Conservation (phyloP, 345 rosid species). For the Dipteronia sinensis region DNA sequence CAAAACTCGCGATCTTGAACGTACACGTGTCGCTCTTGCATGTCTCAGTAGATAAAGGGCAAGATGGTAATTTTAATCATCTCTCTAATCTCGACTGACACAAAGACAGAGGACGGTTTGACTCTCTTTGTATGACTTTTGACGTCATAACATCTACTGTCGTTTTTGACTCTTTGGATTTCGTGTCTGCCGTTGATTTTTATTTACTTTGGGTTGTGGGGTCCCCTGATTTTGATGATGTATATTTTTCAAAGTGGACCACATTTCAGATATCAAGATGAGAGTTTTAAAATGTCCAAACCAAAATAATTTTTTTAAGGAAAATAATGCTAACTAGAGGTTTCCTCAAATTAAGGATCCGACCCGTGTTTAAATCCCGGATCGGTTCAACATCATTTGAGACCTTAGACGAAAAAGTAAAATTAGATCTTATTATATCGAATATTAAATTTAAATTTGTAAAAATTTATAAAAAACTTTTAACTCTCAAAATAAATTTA, state of each 20-base stretch:
- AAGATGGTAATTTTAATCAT: neutral
- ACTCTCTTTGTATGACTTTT: slow-evolving; percentile 21
- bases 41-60: neutral
- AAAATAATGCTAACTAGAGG: no score
- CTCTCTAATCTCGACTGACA: neutral
- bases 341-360: no score
- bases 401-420: no score
- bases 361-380: no score
- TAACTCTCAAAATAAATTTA: no score
- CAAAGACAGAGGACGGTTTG: slow-evolving; percentile 11
- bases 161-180: neutral
- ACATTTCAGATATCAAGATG: no score
- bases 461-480: no score
- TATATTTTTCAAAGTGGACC: neutral
- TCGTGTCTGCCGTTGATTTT: neutral
- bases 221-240: neutral
- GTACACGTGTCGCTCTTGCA: neutral
- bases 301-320: no score
- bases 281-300: no score
- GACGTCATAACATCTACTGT: neutral
- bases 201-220: neutral
- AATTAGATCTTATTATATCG: no score
- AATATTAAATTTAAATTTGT: no score
- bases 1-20: neutral
- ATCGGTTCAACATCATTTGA: no score